A percentile compares a stretch with the other conserved stretches of the same genome.
phyloP scores from a whole-genome alignment of 208 protist species.

The Novymonas esmeraldas region DNA sequence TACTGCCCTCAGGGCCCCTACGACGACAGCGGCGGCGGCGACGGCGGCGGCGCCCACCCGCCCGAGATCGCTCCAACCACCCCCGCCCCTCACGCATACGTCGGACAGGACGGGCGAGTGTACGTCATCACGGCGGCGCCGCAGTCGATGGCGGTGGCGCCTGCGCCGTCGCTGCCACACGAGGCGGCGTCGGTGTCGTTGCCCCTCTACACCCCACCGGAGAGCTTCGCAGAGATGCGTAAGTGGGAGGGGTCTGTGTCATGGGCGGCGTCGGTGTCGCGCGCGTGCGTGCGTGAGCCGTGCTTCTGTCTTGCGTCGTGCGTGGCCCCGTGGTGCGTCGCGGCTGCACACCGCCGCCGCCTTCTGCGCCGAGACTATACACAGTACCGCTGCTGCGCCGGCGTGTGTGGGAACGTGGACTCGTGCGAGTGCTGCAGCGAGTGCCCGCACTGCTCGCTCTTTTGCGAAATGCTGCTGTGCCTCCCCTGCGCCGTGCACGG shows the following conservation, averaged over 20 bases:
- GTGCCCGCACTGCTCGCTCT: slow-evolving; percentile 43
- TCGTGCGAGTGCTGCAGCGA: slow-evolving; percentile 33
- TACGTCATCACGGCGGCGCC: background rate
- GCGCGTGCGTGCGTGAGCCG: slow-evolving; percentile 37
- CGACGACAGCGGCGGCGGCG: background rate
- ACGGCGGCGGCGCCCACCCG: background rate
- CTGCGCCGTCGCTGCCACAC: background rate
- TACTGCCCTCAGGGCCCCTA: background rate
- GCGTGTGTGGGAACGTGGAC: slow-evolving; percentile 39
- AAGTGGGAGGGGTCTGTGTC: slow-evolving; percentile 37
- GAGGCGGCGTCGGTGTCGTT: background rate
- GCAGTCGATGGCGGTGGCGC: slow-evolving; percentile 1
- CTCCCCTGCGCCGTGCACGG: slow-evolving; percentile 55
- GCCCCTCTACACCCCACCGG: slow-evolving; percentile 41
- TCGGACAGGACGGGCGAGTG: background rate
- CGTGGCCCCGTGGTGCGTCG: slow-evolving; percentile 61
- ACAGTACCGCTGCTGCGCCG: slow-evolving; percentile 67
- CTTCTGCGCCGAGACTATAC: slow-evolving; percentile 50
- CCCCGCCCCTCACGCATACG: no score
- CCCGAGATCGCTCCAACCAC: no score
- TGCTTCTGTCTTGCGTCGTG: slow-evolving; percentile 45
- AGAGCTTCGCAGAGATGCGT: slow-evolving; percentile 30
- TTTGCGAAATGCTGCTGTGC: slow-evolving; percentile 47
- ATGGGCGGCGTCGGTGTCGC: slow-evolving; percentile 39
- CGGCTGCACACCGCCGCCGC: slow-evolving; percentile 55